Conservation (phyloP, 2,329 filamentous ascomycete genomes). For the Ceratocystis cubensis region DNA sequence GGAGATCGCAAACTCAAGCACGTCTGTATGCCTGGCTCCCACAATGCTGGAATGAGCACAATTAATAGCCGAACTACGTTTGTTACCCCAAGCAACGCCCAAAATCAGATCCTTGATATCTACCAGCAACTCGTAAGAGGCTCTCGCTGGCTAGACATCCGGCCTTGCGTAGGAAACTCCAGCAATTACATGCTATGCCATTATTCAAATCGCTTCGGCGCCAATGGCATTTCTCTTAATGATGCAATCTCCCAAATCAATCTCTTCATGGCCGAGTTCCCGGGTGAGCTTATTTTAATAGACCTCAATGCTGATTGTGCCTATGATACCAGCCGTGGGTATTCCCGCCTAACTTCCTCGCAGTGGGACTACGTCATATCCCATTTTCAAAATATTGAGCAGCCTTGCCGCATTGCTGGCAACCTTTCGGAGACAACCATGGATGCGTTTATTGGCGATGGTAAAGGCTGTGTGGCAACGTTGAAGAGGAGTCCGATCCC, state of each 20-base stretch:
- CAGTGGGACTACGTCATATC: constrained; percentile 31
- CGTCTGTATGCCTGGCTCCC: constrained; percentile 35
- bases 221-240: constrained; percentile 25
- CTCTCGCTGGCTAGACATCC: constrained; percentile 35
- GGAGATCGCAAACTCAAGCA: constrained; percentile 30
- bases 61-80: constrained; percentile 26
- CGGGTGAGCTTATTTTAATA: constrained; percentile 34
- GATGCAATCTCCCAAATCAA: constrained; percentile 33
- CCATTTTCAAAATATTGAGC: constrained; percentile 30
- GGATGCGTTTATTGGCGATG: constrained; percentile 20
- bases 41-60: constrained; percentile 35
- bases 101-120: constrained; percentile 33
- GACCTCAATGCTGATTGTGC: constrained; percentile 28
- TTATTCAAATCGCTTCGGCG: constrained; percentile 12
- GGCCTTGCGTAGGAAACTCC: constrained; percentile 22
- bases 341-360: constrained; percentile 15
- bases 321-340: constrained; percentile 26
- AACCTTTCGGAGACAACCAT: constrained; percentile 28
- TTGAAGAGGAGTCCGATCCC: constrained; percentile 13
- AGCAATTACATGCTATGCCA: constrained; percentile 14
- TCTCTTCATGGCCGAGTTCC: constrained; percentile 32
- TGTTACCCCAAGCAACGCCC: constrained; percentile 27
- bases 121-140: constrained; percentile 33
- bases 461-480: constrained; percentile 25
- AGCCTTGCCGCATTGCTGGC: constrained; percentile 10